Conservation (phyloP, 1,139 yeast genomes). For the Debaryomyces nepalensis region DNA sequence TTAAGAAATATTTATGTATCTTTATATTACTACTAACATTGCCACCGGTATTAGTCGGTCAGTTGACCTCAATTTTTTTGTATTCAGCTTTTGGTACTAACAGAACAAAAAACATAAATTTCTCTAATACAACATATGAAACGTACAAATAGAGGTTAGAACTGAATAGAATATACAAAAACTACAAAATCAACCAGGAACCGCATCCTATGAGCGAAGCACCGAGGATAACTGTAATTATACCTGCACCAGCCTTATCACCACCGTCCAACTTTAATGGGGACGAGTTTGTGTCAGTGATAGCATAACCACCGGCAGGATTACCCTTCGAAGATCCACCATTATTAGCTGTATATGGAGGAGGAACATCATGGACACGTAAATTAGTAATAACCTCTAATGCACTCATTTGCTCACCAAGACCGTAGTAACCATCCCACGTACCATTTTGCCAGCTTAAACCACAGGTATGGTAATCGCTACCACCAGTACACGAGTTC, state of each 20-base stretch:
- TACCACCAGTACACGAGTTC: slow-evolving; percentile 80
- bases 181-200: slow-evolving; percentile 65
- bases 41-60: slow-evolving; percentile 16
- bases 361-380: slow-evolving; percentile 54
- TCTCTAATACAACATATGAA: not conserved
- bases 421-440: slow-evolving; percentile 84
- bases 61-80: slow-evolving; percentile 7
- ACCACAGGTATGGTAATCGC: slow-evolving; percentile 91
- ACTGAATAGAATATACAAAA: slow-evolving; percentile 6
- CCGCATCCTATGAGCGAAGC: slow-evolving; percentile 66
- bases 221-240: slow-evolving; percentile 78
- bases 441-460: slow-evolving; percentile 65
- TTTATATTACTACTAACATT: slow-evolving; percentile 1
- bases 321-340: slow-evolving; percentile 69
- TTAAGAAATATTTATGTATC: slow-evolving; percentile 3
- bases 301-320: slow-evolving; percentile 62
- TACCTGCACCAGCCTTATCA: slow-evolving; percentile 88
- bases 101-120: slow-evolving; percentile 4
- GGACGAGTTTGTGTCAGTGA: slow-evolving; percentile 38
- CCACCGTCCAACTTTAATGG: slow-evolving; percentile 60
- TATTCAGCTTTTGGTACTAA: slow-evolving; percentile 1
- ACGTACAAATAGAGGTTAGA: slow-evolving; percentile 1
- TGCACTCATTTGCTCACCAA: slow-evolving; percentile 93
- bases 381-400: slow-evolving; percentile 75
- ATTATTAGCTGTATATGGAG: slow-evolving; percentile 58